Conservation (phyloP, 306 rosid species). For the Vigna unguiculata region DNA sequence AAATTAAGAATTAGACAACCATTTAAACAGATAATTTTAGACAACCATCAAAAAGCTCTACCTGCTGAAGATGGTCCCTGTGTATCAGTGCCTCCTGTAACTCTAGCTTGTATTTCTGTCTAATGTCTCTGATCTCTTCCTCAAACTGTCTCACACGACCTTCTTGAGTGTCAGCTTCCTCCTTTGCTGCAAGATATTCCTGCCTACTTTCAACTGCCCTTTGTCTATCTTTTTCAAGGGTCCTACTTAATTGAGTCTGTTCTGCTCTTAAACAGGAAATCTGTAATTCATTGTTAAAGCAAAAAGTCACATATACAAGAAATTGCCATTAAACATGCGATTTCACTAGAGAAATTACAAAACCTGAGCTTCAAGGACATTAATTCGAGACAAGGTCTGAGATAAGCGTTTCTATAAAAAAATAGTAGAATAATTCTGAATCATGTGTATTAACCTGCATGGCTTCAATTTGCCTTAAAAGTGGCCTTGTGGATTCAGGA, state of each 20-base stretch:
- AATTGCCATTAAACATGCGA: constrained; percentile 35
- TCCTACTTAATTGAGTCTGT: too few relatives aligned
- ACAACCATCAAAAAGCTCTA: constrained; percentile 50
- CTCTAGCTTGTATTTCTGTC: constrained; percentile 92
- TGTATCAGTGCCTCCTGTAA: constrained; percentile 84
- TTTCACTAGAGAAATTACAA: constrained; percentile 44
- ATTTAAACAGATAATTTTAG: constrained; percentile 17
- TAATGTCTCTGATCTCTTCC: constrained; percentile 76
- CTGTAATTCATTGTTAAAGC: too few relatives aligned
- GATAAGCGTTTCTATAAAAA: constrained; percentile 94
- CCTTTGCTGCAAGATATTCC: constrained; percentile 95
- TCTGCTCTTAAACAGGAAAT: too few relatives aligned
- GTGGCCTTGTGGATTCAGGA: too few relatives aligned
- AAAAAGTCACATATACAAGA: constrained; percentile 36
- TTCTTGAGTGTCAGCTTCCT: constrained; percentile 98
- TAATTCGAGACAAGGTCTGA: constrained; percentile 93
- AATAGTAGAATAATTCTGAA: too few relatives aligned
- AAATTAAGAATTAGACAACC: constrained; percentile 44
- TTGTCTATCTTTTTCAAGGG: constrained; percentile 93
- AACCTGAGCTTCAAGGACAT: constrained; percentile 99
- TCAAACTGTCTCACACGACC: constrained; percentile 94
- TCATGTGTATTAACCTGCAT: too few relatives aligned
- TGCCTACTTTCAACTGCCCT: constrained; percentile 99
- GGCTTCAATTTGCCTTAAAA: too few relatives aligned
- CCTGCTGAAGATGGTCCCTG: constrained; percentile 93